Conservation (phyloP, 2,329 filamentous ascomycete species). For the Alternaria infectoria region DNA sequence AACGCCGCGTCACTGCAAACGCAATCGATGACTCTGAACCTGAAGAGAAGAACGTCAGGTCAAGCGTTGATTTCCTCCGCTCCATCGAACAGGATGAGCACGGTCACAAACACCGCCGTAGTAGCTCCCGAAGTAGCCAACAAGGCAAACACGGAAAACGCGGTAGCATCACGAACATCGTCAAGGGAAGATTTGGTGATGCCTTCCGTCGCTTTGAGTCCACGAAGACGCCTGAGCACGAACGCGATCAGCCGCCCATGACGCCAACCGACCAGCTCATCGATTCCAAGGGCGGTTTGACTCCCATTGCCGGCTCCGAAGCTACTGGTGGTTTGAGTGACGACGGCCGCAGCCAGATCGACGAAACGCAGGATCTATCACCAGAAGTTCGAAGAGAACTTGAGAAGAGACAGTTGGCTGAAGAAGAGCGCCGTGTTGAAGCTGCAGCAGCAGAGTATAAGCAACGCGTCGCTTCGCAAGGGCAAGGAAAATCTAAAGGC, state of each 20-base stretch:
- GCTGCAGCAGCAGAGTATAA: constrained; percentile 89
- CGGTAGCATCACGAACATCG: constrained; percentile 72
- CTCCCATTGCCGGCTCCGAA: constrained; percentile 78
- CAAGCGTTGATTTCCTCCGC: constrained; percentile 82
- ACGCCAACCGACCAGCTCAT: constrained; percentile 34
- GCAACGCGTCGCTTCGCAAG: constrained; percentile 70
- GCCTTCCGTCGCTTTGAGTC: constrained; percentile 91
- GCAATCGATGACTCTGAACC: constrained; percentile 47
- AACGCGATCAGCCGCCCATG: constrained; percentile 34
- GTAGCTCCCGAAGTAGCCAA: constrained; percentile 62
- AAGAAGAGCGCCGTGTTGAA: constrained; percentile 90
- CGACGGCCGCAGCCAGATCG: constrained; percentile 68
- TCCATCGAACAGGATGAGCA: constrained; percentile 70
- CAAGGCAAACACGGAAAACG: constrained; percentile 71
- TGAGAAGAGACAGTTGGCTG: constrained; percentile 78
- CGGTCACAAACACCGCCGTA: constrained; percentile 61
- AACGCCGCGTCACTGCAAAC: constrained; percentile 36
- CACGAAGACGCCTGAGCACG: constrained; percentile 31
- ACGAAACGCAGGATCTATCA: constrained; percentile 74
- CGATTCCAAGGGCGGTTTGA: constrained; percentile 46
- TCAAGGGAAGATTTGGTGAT: constrained; percentile 90
- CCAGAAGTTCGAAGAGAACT: constrained; percentile 90
- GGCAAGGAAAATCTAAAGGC: constrained; percentile 53
- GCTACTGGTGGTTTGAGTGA: constrained; percentile 72
- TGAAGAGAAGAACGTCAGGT: constrained; percentile 72